phyloP scores from a whole-genome alignment of 805 yeast genomes.

The Pichia kluyveri region DNA sequence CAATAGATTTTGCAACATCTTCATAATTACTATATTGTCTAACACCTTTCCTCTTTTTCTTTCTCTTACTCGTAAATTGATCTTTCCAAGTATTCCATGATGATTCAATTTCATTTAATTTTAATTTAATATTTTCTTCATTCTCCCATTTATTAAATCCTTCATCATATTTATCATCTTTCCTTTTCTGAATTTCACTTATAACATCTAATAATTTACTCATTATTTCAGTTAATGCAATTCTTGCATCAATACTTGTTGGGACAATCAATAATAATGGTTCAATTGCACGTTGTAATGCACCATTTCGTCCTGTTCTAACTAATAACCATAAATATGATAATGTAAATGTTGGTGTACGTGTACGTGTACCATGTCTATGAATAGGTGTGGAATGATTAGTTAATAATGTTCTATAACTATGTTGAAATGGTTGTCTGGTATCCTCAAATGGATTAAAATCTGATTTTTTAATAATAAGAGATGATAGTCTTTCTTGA shows the following conservation, averaged over 20 bases:
- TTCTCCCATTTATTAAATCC: background rate
- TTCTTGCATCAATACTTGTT: constrained; percentile 6
- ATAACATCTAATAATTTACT: constrained; percentile 1
- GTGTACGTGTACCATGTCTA: constrained; percentile 3
- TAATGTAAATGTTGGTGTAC: constrained; percentile 6
- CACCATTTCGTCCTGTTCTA: constrained; percentile 1
- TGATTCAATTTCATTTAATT: constrained; percentile 1
- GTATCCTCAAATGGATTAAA: constrained; percentile 1
- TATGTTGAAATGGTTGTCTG: constrained; percentile 3
- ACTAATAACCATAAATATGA: constrained; percentile 6
- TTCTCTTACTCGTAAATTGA: constrained; percentile 1
- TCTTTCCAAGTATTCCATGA: constrained; percentile 7
- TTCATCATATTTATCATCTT: background rate
- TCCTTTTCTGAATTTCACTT: background rate
- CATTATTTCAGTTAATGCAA: constrained; percentile 4
- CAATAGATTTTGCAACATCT: background rate
- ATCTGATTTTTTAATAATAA: constrained; percentile 1
- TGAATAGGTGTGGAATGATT: constrained; percentile 7
- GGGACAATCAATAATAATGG: constrained; percentile 6
- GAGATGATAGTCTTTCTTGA: background rate
- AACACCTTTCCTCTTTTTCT: constrained; percentile 1
- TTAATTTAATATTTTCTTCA: background rate
- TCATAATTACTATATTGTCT: constrained; percentile 3
- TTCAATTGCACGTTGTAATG: constrained; percentile 5
- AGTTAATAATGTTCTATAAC: background rate